Evolutionary conservation across 106 monocot species (phyloP).

Genomic region (Posidonia australis): DNA sequence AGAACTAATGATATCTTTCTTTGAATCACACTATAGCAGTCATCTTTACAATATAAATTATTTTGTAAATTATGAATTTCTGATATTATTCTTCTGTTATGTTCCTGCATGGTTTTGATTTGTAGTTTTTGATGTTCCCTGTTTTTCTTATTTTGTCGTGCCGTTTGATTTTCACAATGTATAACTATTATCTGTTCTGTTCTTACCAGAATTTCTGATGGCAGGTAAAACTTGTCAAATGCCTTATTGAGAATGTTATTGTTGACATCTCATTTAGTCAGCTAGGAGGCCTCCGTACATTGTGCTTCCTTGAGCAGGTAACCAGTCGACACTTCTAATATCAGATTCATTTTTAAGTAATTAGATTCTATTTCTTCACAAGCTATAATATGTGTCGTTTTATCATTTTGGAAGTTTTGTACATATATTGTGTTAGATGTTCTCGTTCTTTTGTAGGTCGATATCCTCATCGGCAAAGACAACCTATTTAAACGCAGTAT

Average conservation of each 20-base stretch:
- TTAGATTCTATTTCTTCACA: neutral
- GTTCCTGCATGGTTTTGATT: no score
- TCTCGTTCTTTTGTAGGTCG: slow-evolving; percentile 36
- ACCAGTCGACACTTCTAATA: neutral
- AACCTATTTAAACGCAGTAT: slow-evolving; percentile 86
- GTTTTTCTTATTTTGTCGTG: no score
- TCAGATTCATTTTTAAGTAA: neutral
- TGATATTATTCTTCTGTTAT: no score
- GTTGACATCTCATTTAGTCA: slow-evolving; percentile 96
- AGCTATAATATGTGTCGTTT: neutral
- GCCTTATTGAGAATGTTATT: slow-evolving; percentile 75
- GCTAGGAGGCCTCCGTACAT: slow-evolving; percentile 72
- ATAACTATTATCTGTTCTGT: neutral
- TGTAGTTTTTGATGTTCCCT: no score
- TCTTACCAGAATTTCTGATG: neutral
- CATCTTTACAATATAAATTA: no score
- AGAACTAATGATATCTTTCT: no score
- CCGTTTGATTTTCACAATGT: neutral
- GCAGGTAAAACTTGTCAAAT: slow-evolving; percentile 90
- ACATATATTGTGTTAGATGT: no score
- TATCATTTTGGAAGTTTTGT: neutral
- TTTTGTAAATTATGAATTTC: no score
- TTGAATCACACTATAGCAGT: no score
- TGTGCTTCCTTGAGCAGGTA: slow-evolving; percentile 84
- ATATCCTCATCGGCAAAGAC: slow-evolving; percentile 57